A percentile compares a stretch with the other conserved stretches of the same genome.
Evolutionary conservation across 2,329 filamentous ascomycete species (phyloP).

Genomic region (Hypocreales sp.): DNA sequence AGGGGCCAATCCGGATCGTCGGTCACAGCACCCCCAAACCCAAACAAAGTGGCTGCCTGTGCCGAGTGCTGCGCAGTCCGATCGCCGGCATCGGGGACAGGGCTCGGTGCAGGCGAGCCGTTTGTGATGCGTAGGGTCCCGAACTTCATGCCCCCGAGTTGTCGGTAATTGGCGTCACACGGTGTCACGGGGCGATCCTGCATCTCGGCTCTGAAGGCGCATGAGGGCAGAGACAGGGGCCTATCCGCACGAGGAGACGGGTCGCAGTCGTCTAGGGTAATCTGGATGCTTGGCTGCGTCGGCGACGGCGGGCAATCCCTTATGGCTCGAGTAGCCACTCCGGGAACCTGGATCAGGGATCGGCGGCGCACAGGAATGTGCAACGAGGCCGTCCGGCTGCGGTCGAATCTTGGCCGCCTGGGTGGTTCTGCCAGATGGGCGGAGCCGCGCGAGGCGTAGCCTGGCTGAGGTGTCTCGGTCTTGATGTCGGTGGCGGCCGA

Average conservation of each 20-base stretch:
- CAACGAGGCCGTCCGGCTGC: constrained; percentile 7
- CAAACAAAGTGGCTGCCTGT: too few species aligned
- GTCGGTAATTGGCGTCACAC: constrained; percentile 39
- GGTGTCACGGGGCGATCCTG: constrained; percentile 19
- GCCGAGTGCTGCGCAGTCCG: too few species aligned
- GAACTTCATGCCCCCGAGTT: constrained; percentile 46
- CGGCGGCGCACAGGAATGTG: constrained; percentile 31
- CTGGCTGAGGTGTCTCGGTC: neutral
- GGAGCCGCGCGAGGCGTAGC: neutral
- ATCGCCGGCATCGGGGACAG: constrained; percentile 1
- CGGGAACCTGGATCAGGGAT: constrained; percentile 31
- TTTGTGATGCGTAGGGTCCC: constrained; percentile 49
- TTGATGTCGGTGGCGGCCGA: neutral
- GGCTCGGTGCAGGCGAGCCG: constrained; percentile 34
- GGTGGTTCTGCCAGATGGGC: neutral
- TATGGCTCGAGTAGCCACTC: constrained; percentile 29
- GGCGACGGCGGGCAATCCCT: constrained; percentile 8
- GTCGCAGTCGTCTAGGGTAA: constrained; percentile 8
- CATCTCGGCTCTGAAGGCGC: constrained; percentile 4
- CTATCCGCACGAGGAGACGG: constrained; percentile 4
- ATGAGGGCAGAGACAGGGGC: constrained; percentile 18
- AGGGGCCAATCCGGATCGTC: too few species aligned
- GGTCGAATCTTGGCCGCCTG: neutral
- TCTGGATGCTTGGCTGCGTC: constrained; percentile 17
- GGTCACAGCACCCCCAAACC: too few species aligned